phyloP scores from a whole-genome alignment of 768 basidiomycete genomes.

The Trametes villosa region DNA sequence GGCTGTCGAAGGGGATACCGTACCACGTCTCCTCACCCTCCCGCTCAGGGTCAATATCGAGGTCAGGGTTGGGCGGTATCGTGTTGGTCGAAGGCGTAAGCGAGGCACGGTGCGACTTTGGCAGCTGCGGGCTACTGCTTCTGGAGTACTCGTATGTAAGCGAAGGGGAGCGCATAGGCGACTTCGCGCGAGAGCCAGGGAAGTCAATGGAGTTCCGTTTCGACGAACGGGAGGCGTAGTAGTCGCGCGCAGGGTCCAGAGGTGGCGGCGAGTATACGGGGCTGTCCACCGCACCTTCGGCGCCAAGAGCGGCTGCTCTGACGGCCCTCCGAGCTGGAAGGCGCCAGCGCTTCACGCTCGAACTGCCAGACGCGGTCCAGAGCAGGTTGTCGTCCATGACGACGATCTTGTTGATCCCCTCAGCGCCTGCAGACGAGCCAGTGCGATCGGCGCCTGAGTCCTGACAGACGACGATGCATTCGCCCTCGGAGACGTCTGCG shows the following conservation, averaged over 20 bases:
- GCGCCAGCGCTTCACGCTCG: constrained; percentile 82
- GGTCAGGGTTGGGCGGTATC: not conserved
- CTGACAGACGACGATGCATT: constrained; percentile 84
- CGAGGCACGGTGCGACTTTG: constrained; percentile 21
- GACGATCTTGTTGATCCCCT: constrained; percentile 83
- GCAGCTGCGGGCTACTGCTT: constrained; percentile 22
- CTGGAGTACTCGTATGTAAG: constrained; percentile 9
- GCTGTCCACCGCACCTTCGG: constrained; percentile 19
- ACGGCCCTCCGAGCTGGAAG: constrained; percentile 56
- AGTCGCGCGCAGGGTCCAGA: constrained; percentile 11
- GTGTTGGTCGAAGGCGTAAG: constrained; percentile 25
- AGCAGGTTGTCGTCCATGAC: constrained; percentile 82
- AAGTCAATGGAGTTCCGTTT: constrained; percentile 25
- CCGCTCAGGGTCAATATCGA: constrained; percentile 22
- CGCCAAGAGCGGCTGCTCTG: constrained; percentile 34
- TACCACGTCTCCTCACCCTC: constrained; percentile 48
- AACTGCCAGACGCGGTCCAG: constrained; percentile 89
- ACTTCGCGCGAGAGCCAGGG: constrained; percentile 11
- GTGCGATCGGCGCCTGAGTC: constrained; percentile 50
- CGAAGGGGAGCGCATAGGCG: constrained; percentile 15
- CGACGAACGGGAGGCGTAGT: constrained; percentile 14
- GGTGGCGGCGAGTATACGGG: constrained; percentile 20
- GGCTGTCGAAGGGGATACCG: constrained; percentile 71
- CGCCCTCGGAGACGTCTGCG: constrained; percentile 82
- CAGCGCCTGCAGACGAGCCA: constrained; percentile 40